phyloP scores from a whole-genome alignment of 1,139 yeast species.

The Hansenula anomala region DNA sequence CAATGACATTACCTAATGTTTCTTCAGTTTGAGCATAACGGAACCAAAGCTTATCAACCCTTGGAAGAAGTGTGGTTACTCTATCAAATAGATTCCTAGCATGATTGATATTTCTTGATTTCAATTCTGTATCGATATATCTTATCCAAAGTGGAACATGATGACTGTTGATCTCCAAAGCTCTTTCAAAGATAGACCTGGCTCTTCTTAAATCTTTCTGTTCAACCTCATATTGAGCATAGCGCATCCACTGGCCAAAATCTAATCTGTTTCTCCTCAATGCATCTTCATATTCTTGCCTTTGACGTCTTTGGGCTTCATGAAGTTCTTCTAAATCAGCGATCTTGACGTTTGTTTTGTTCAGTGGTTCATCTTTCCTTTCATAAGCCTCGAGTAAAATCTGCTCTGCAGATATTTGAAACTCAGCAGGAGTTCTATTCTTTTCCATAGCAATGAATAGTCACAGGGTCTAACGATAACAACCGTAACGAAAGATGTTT shows the following conservation, averaged over 20 bases:
- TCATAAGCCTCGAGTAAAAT: constrained; percentile 53
- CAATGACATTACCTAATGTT: constrained; percentile 56
- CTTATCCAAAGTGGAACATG: constrained; percentile 83
- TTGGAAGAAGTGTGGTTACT: constrained; percentile 69
- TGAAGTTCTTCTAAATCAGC: constrained; percentile 77
- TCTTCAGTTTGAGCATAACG: constrained; percentile 81
- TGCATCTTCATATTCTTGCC: constrained; percentile 84
- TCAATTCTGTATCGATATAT: constrained; percentile 75
- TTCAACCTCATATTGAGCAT: constrained; percentile 83
- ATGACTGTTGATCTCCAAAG: constrained; percentile 70
- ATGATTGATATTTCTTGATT: constrained; percentile 72
- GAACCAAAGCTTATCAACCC: constrained; percentile 85
- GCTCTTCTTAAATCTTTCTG: constrained; percentile 78
- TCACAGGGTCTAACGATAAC: too few relatives aligned
- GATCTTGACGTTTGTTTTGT: constrained; percentile 47
- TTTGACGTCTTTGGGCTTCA: constrained; percentile 68
- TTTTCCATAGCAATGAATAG: constrained; percentile 8
- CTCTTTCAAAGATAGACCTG: constrained; percentile 84
- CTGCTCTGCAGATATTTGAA: constrained; percentile 54
- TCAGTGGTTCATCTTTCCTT: constrained; percentile 35
- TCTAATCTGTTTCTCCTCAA: constrained; percentile 77
- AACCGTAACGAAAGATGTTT: too few relatives aligned
- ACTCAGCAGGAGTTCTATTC: constrained; percentile 41
- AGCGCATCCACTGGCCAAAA: constrained; percentile 86
- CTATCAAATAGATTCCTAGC: constrained; percentile 83